These are phyloP conservation scores for Stereocaulon alpinum DNA, from an alignment of 495 filamentous ascomycete genomes.

Conservation along the genomic window DNA sequence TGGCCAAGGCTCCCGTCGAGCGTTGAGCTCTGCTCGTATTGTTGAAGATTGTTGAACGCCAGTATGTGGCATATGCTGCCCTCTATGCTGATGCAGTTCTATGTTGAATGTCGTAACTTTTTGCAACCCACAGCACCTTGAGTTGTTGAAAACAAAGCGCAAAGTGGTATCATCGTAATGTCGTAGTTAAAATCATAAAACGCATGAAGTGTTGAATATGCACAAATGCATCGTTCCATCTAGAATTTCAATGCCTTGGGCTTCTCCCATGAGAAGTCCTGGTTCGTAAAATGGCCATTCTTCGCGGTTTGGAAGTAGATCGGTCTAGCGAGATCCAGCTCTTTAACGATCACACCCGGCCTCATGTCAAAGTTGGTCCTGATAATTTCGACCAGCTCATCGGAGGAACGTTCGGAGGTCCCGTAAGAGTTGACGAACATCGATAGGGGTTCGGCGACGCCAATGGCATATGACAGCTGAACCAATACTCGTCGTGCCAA, in stretches of 20 bases:
- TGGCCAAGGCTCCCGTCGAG: background rate
- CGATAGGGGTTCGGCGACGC: slow-evolving; percentile 91
- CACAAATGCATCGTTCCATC: slow-evolving; percentile 18
- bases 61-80: background rate
- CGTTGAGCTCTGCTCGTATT: slow-evolving; percentile 6
- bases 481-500: slow-evolving; percentile 87
- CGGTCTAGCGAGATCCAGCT: slow-evolving; percentile 86
- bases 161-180: slow-evolving; percentile 35
- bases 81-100: slow-evolving; percentile 17
- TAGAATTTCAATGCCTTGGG: slow-evolving; percentile 89
- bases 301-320: slow-evolving; percentile 98
- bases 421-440: slow-evolving; percentile 83
- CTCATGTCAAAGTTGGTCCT: slow-evolving; percentile 91
- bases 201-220: slow-evolving; percentile 15
- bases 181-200: slow-evolving; percentile 29
- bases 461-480: slow-evolving; percentile 98
- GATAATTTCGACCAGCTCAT: slow-evolving; percentile 88
- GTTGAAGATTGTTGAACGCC: slow-evolving; percentile 12
- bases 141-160: slow-evolving; percentile 54
- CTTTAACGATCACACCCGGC: slow-evolving; percentile 96
- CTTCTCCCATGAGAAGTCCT: slow-evolving; percentile 95
- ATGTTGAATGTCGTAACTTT: slow-evolving; percentile 23
- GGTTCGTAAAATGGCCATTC: slow-evolving; percentile 99
- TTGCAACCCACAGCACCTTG: slow-evolving; percentile 23
- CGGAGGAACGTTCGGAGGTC: slow-evolving; percentile 60